A percentile compares a stretch with the other conserved stretches of the same genome.
Conservation (phyloP, 345 rosid genomes). For the Euphorbia tirucalli region DNA sequence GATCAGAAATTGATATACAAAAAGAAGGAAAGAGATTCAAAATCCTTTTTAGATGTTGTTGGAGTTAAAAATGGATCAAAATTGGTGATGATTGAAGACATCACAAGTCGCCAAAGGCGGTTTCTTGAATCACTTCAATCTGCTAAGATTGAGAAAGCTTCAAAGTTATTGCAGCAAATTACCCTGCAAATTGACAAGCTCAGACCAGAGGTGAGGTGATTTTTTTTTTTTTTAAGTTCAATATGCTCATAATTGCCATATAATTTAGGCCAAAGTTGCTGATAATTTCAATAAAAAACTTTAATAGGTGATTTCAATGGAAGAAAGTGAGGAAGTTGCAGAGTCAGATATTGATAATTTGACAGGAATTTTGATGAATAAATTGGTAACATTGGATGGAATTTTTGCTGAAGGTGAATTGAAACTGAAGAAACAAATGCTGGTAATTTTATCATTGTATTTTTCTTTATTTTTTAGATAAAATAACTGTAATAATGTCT, state of each 20-base stretch:
- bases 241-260: too few relatives aligned
- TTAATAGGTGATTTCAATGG: conserved; percentile 24
- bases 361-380: conserved; percentile 25
- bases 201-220: conserved; percentile 15
- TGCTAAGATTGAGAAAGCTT: conserved; percentile 25
- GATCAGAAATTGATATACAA: conserved; percentile 34
- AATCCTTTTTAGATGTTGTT: conserved; percentile 20
- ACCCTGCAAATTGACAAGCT: conserved; percentile 24
- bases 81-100: conserved; percentile 25
- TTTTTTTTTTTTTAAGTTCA: neutral
- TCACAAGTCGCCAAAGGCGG: conserved; percentile 27
- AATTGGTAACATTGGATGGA: conserved; percentile 27
- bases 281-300: neutral
- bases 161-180: conserved; percentile 19
- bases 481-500: too few relatives aligned
- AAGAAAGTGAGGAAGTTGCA: conserved; percentile 18
- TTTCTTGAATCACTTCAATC: conserved; percentile 27
- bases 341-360: conserved; percentile 17
- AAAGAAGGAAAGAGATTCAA: conserved; percentile 33
- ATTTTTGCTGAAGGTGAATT: conserved; percentile 19
- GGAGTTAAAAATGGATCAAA: conserved; percentile 32
- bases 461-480: neutral
- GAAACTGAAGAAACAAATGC: conserved; percentile 23
- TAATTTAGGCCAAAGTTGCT: neutral
- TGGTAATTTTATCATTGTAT: conserved; percentile 8